Conservation (phyloP, 148 eudicot species). For the Linanthus parryae region DNA sequence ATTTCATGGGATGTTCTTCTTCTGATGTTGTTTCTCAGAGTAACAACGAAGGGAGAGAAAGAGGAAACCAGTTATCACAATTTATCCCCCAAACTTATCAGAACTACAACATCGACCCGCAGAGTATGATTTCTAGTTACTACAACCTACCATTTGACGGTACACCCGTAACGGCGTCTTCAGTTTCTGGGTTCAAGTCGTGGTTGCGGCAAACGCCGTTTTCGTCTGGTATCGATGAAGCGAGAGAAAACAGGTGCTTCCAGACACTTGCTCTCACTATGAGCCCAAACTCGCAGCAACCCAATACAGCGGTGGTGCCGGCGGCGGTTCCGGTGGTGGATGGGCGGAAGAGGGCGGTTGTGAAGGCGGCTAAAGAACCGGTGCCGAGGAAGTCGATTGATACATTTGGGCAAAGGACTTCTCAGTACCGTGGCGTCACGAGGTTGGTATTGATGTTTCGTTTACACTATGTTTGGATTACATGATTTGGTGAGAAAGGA, state of each 20-base stretch:
- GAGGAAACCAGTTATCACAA: no score
- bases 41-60: constrained; percentile 5
- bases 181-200: constrained; percentile 37
- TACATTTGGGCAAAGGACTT: constrained; percentile 81
- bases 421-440: constrained; percentile 83
- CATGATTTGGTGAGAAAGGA: no score
- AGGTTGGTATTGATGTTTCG: constrained; percentile 40
- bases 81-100: no score
- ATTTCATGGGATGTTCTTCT: constrained; percentile 37
- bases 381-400: constrained; percentile 55
- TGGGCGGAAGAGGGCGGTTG: constrained; percentile 18
- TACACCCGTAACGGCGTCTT: no score
- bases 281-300: constrained; percentile 5
- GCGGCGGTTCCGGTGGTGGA: constrained; percentile 12
- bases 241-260: neutral
- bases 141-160: constrained; percentile 17
- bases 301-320: neutral
- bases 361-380: constrained; percentile 22
- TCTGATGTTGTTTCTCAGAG: constrained; percentile 15
- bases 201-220: constrained; percentile 38
- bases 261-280: constrained; percentile 23
- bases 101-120: no score
- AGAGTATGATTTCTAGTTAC: no score
- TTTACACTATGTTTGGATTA: no score
- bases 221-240: neutral